phyloP scores from a whole-genome alignment of 2,329 filamentous ascomycete genomes.

The Elsinoe australis region DNA sequence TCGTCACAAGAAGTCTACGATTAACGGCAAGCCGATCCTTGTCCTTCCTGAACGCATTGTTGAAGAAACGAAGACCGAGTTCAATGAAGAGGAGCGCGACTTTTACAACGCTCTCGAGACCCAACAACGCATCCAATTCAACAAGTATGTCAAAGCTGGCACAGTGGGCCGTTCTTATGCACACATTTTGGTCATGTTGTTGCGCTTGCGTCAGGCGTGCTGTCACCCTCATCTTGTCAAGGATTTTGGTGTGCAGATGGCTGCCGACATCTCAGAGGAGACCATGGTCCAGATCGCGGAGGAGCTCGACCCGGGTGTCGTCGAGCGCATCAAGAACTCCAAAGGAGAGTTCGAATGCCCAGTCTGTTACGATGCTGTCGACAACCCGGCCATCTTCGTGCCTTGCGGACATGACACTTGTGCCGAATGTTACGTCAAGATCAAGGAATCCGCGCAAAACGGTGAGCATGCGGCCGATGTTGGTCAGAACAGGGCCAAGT shows the following conservation, averaged over 20 bases:
- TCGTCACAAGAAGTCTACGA: slow-evolving; percentile 68
- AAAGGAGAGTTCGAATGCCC: slow-evolving; percentile 65
- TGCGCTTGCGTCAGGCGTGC: slow-evolving; percentile 72
- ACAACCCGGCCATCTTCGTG: slow-evolving; percentile 68
- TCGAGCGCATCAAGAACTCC: slow-evolving; percentile 56
- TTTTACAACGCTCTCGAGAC: slow-evolving; percentile 62
- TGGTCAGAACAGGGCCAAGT: slow-evolving; percentile 48
- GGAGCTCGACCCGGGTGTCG: slow-evolving; percentile 50
- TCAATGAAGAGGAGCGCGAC: slow-evolving; percentile 56
- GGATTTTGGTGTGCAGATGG: slow-evolving; percentile 52
- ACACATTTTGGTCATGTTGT: slow-evolving; percentile 68
- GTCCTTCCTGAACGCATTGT: slow-evolving; percentile 57
- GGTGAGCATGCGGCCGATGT: slow-evolving; percentile 54
- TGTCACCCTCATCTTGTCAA: slow-evolving; percentile 67
- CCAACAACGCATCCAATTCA: slow-evolving; percentile 62
- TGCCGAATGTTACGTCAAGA: slow-evolving; percentile 63
- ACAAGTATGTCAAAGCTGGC: slow-evolving; percentile 63
- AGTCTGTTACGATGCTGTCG: slow-evolving; percentile 68
- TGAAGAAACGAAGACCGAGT: slow-evolving; percentile 54
- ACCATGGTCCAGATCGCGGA: slow-evolving; percentile 58
- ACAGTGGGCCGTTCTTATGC: slow-evolving; percentile 68
- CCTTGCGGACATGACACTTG: slow-evolving; percentile 80
- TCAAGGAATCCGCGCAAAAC: slow-evolving; percentile 54
- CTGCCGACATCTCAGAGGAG: slow-evolving; percentile 43
- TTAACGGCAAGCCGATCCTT: slow-evolving; percentile 73